Evolutionary conservation across 148 eudicot genomes (phyloP).

Genomic region (Tetragonia tetragonoides): DNA sequence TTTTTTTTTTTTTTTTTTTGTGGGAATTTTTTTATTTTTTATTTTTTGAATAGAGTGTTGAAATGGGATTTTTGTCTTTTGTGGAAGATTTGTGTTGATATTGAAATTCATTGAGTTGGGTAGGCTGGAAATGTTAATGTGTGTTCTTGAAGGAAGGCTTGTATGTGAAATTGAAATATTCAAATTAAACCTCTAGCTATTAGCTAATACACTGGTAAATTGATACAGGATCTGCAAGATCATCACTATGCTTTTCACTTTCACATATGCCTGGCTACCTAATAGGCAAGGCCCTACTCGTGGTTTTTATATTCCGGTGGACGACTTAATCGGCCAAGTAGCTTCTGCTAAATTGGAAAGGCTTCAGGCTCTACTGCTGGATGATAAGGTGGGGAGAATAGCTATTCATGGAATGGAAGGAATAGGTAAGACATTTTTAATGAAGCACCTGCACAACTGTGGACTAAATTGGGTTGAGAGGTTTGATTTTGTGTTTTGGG

Average conservation of each 20-base stretch:
- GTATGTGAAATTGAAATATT: too few species aligned
- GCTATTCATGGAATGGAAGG: conserved; percentile 18
- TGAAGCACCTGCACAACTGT: conserved; percentile 26
- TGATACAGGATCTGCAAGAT: too few species aligned
- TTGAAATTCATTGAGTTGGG: too few species aligned
- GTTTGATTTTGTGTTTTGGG: conserved; percentile 22
- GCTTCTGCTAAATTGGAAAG: not conserved
- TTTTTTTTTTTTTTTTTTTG: too few species aligned
- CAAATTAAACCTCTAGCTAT: too few species aligned
- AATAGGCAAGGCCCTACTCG: not conserved
- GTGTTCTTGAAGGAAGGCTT: too few species aligned
- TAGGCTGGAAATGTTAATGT: too few species aligned
- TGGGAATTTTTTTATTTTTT: too few species aligned
- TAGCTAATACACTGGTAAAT: too few species aligned
- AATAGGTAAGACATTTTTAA: conserved; percentile 21
- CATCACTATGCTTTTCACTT: not conserved
- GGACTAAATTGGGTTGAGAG: not conserved
- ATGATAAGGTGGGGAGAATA: conserved; percentile 11
- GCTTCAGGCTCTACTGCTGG: conserved; percentile 10
- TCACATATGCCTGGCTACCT: not conserved
- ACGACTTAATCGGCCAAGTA: not conserved
- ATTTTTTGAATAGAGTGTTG: too few species aligned
- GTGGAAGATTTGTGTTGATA: too few species aligned
- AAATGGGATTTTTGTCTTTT: too few species aligned
- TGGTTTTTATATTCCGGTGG: conserved; percentile 4